Evolutionary conservation across 2,329 filamentous ascomycete genomes (phyloP), one percentile per base, ranked within the genome.

Genomic region (Botrytis deweyae): DNA sequence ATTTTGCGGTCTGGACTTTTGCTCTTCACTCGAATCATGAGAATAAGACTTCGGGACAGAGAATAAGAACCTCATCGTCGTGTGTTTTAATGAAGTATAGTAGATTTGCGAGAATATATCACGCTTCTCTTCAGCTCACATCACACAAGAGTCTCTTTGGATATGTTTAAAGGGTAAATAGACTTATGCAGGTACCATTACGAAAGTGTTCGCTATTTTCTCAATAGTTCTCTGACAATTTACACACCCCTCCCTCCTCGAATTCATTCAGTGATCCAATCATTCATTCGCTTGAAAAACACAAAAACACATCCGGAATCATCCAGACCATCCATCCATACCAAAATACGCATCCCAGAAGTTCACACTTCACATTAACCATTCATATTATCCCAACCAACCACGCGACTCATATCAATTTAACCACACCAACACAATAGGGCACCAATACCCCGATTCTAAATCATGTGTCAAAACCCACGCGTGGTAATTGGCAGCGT

Each of bases 181-280:
- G 33, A 33, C 44, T 67, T 18, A 67, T 67, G 64, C 64, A 67
- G 44, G 64, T 67, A 67, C 64, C 22, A 22, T 63, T n/a, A 40
- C n/a, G 20, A 52, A 38, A 38, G 7, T 22, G 7, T 36, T 7
- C 5, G 25, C 42, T 29, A 22, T 12, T 3, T 33, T 25, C 63
- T 29, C 63, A 49, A 49, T 36, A 16, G 18, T 46, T 36, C 12
- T 29, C 8, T 25, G 49, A 16, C 25, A 29, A n/a, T 29, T 29
- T 29, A 29, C 29, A 29, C 29, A 20, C 9, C 42, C 10, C 16
- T 10, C 9, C 20, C 20, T 66, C 29, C 20, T 49, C 42, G 10
- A n/a, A 66, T 4, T 25, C 63, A 33, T 33, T 12, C 40, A 65
- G 3, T 22, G 8, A 20, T 65, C 40, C 63, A 66, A 36, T 46